phyloP scores from a whole-genome alignment of 805 yeast genomes.

The Jamesozyma lodderae region DNA sequence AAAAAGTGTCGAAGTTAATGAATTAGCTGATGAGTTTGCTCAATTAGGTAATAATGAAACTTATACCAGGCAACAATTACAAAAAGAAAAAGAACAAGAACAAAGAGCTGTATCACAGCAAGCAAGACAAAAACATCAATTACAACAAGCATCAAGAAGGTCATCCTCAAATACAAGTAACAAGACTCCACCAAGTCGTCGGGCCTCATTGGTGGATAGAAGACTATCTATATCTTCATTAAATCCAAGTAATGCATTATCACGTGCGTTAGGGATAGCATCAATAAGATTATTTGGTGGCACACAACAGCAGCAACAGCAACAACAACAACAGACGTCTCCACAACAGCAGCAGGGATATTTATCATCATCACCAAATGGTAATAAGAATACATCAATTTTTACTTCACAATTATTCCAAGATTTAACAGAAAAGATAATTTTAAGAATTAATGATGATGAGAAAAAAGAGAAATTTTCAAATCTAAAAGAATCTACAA shows the following conservation, averaged over 20 bases:
- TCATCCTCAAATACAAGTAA: slow-evolving; percentile 4
- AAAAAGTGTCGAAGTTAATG: slow-evolving; percentile 89
- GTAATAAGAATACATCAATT: slow-evolving; percentile 10
- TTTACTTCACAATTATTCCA: slow-evolving; percentile 24
- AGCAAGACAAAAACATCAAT: not conserved
- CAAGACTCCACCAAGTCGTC: slow-evolving; percentile 33
- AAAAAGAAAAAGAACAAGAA: slow-evolving; percentile 1
- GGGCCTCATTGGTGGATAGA: slow-evolving; percentile 56
- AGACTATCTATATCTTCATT: slow-evolving; percentile 56
- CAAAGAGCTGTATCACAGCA: not conserved
- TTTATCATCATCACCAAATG: slow-evolving; percentile 20
- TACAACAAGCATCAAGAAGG: not conserved
- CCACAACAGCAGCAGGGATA: slow-evolving; percentile 19
- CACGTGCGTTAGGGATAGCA: slow-evolving; percentile 80
- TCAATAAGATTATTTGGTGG: slow-evolving; percentile 77
- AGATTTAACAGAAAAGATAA: slow-evolving; percentile 27
- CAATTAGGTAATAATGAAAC: slow-evolving; percentile 10
- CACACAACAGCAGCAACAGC: slow-evolving; percentile 14
- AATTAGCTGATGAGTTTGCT: slow-evolving; percentile 87
- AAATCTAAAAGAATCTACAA: slow-evolving; percentile 6
- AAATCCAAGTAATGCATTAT: slow-evolving; percentile 79
- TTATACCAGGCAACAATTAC: not conserved
- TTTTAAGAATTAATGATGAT: slow-evolving; percentile 21
- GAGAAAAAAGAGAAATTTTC: not conserved
- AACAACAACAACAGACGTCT: slow-evolving; percentile 12